Evolutionary conservation across 176 grass and related monocot genomes (phyloP).

Genomic region (Oryza rufipogon): DNA sequence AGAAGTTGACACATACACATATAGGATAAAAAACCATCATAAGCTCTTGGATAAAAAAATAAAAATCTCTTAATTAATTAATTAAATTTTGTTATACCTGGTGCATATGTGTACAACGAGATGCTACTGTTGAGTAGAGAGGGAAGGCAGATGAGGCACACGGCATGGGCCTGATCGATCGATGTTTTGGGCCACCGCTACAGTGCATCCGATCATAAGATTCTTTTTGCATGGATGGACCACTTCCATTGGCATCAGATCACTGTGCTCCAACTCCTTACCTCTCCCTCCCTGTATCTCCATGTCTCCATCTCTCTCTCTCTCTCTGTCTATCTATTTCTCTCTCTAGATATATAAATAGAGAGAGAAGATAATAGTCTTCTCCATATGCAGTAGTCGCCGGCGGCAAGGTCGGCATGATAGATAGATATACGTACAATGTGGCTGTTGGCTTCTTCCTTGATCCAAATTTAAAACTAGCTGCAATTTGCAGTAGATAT

Average conservation of each 20-base stretch:
- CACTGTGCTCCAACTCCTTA: not conserved
- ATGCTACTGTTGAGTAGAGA: not conserved
- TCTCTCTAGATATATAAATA: too few relatives aligned
- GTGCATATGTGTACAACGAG: not conserved
- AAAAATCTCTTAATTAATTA: too few relatives aligned
- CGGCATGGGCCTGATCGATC: constrained; percentile 29
- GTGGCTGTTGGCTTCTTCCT: too few relatives aligned
- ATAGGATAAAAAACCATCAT: not conserved
- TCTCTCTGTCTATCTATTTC: too few relatives aligned
- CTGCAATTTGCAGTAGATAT: not conserved
- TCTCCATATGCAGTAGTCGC: not conserved
- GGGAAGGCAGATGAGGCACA: constrained; percentile 43
- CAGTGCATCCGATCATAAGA: constrained; percentile 39
- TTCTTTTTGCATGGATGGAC: constrained; percentile 64
- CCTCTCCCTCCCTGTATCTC: not conserved
- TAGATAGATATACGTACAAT: not conserved
- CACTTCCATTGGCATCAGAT: constrained; percentile 39
- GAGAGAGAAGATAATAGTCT: too few relatives aligned
- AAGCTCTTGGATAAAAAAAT: not conserved
- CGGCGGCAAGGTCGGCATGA: not conserved
- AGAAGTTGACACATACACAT: not conserved
- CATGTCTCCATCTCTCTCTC: not conserved
- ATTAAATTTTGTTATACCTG: not conserved
- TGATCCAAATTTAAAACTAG: not conserved
- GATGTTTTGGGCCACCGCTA: constrained; percentile 20